A percentile compares a stretch with the other conserved stretches of the same genome.
phyloP scores from a whole-genome alignment of 768 basidiomycete genomes.

The Leccinum uliginosum region DNA sequence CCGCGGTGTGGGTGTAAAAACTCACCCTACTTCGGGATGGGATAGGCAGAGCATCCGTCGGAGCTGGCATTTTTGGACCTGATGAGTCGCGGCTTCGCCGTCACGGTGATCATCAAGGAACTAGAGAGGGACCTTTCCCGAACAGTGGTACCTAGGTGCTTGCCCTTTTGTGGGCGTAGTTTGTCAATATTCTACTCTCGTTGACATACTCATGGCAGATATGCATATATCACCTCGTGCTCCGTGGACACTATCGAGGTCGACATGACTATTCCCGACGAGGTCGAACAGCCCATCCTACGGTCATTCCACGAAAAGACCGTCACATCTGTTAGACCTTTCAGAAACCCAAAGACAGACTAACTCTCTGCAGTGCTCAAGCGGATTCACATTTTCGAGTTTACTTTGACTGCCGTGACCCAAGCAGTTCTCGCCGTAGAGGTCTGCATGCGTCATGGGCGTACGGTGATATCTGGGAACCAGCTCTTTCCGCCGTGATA shows the following conservation, averaged over 20 bases:
- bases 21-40: slow-evolving; percentile 80
- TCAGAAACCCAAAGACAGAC: no score
- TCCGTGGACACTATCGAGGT: slow-evolving; percentile 94
- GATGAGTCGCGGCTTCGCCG: slow-evolving; percentile 86
- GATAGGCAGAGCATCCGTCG: slow-evolving; percentile 80
- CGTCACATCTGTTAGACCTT: slow-evolving; percentile 68
- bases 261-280: slow-evolving; percentile 92
- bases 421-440: no score
- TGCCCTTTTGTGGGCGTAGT: background rate
- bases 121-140: slow-evolving; percentile 91
- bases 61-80: slow-evolving; percentile 88
- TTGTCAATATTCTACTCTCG: background rate
- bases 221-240: slow-evolving; percentile 90
- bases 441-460: no score
- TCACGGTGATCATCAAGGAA: slow-evolving; percentile 95
- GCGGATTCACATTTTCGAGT: no score
- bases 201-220: no score
- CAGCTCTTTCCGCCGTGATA: no score
- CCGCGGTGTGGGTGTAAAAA: no score
- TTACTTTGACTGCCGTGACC: no score
- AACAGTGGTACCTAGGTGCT: slow-evolving; percentile 53
- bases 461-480: no score
- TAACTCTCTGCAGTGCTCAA: no score
- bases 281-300: slow-evolving; percentile 80
- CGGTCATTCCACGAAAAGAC: slow-evolving; percentile 78